Conservation (phyloP, 352 stramenopile genomes). For the Globisporangium radiosum region DNA sequence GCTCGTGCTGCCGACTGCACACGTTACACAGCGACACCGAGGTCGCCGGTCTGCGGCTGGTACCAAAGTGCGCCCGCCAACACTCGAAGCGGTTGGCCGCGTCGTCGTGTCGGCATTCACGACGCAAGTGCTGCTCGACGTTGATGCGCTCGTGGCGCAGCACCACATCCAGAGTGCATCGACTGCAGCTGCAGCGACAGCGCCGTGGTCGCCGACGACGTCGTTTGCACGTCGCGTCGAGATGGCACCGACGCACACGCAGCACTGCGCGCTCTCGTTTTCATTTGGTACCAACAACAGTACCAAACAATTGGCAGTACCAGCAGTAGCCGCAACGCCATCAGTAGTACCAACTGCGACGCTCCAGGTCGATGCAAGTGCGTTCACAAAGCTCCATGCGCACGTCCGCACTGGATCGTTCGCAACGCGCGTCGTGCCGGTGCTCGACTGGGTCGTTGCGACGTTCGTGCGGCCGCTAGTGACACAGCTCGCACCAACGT, state of each 20-base stretch:
- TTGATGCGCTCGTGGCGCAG: constrained; percentile 44
- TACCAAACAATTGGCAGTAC: not conserved
- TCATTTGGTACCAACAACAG: constrained; percentile 10
- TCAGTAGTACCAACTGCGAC: not conserved
- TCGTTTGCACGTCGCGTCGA: constrained; percentile 26
- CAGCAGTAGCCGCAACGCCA: constrained; percentile 2
- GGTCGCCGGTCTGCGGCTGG: too few species aligned
- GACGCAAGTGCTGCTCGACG: constrained; percentile 46
- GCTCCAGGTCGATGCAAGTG: constrained; percentile 31
- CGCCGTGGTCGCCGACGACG: constrained; percentile 27
- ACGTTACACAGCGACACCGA: not conserved
- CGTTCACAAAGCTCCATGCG: constrained; percentile 63
- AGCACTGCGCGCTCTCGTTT: constrained; percentile 26
- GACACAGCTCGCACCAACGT: constrained; percentile 45
- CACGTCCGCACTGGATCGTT: constrained; percentile 48
- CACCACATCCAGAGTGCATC: constrained; percentile 30
- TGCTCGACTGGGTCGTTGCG: constrained; percentile 38
- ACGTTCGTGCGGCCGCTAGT: constrained; percentile 32
- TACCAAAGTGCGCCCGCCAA: not conserved
- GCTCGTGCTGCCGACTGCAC: constrained; percentile 31
- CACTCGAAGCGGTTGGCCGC: constrained; percentile 26
- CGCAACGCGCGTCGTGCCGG: constrained; percentile 28
- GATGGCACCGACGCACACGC: constrained; percentile 20
- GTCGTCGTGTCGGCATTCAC: constrained; percentile 43
- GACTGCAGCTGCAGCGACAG: constrained; percentile 21